Percentiles rank a stretch among this genome's conserved stretches.
phyloP scores from a whole-genome alignment of 1,139 yeast species.

The Candida glucosophila region DNA sequence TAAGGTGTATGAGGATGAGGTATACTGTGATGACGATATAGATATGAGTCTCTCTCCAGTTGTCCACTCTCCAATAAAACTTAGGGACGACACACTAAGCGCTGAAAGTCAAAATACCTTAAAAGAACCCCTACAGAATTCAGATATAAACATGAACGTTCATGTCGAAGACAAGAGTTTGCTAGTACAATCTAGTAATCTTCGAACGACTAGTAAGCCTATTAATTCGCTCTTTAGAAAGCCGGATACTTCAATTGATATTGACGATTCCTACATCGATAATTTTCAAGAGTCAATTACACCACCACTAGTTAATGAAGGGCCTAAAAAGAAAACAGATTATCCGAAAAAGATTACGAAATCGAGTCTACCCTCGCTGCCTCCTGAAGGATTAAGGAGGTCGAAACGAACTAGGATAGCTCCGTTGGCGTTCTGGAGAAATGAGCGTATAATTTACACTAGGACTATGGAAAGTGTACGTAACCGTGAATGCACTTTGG shows the following conservation, averaged over 20 bases:
- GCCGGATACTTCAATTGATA: slow-evolving; percentile 1
- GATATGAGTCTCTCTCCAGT: slow-evolving; percentile 12
- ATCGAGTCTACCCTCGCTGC: slow-evolving; percentile 37
- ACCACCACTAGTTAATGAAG: slow-evolving; percentile 12
- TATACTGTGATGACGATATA: slow-evolving; percentile 7
- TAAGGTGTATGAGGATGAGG: slow-evolving; percentile 5
- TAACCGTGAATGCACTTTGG: slow-evolving; percentile 28
- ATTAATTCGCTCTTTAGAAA: no score
- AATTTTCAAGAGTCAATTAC: slow-evolving; percentile 9
- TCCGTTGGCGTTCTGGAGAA: slow-evolving; percentile 82
- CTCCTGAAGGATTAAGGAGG: slow-evolving; percentile 36
- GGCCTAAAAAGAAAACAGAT: neutral
- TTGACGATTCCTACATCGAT: slow-evolving; percentile 1
- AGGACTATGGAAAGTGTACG: slow-evolving; percentile 32
- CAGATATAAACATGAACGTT: neutral
- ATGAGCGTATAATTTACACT: slow-evolving; percentile 65
- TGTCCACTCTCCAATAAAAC: slow-evolving; percentile 5
- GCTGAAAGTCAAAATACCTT: neutral
- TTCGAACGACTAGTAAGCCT: no score
- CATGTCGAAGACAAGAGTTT: no score
- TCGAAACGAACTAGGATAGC: slow-evolving; percentile 61
- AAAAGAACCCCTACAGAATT: neutral
- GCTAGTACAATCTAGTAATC: neutral
- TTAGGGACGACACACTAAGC: slow-evolving; percentile 1
- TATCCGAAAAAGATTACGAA: slow-evolving; percentile 7